Evolutionary conservation across 106 monocot species (phyloP), one percentile per base, ranked within the genome.

Genomic region (Dactylorhiza incarnata): DNA sequence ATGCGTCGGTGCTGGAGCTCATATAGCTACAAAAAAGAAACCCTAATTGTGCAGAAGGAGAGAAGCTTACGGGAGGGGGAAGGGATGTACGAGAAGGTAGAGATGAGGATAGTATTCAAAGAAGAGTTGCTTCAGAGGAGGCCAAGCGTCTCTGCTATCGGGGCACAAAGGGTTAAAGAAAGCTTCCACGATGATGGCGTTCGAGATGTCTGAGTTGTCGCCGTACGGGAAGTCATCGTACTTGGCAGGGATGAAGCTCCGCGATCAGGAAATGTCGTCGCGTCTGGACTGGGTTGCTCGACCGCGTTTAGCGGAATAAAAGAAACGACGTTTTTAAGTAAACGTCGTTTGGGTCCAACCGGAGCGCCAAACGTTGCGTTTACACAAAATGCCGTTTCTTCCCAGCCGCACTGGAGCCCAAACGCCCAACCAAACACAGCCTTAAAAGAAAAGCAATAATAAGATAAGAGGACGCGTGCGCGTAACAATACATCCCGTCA

Each of bases 71-170:
- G 79, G 79, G 5, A 79, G 71, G 13, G 79, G 79, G 49, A 79
- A 79, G 16, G 73, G 79, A 5, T 79, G 79, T 15, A 73, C 79
- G 63, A 72, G 23, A 23, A 79, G 59, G 43, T 61, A 62, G 73
- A 79, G 0, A 26, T 10, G 79, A 25, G 79, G 73, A 17, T 72
- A 62, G 56, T 73, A 79, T 49, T 79, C 72, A 7, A 14, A 16
- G 25, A 79, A 8, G 45, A 73, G 11, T 13, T 48, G 44, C 63
- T 73, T 73, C 73, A 79, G 55, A 48, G 79, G 59, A 13, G 79
- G 79, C 79, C 79, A 79, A 9, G 73, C 2, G 49, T 79, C 79
- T 48, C 79, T 72, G 49, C 79, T 79, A 58, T 79, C 79, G 6
- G 79, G 79, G 29, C 79, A 79, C 23, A 79, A 19, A 5, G 79